Base-by-base conservation (phyloP, 176 grass and related monocot species). In the Juncus inflexus region DNA sequence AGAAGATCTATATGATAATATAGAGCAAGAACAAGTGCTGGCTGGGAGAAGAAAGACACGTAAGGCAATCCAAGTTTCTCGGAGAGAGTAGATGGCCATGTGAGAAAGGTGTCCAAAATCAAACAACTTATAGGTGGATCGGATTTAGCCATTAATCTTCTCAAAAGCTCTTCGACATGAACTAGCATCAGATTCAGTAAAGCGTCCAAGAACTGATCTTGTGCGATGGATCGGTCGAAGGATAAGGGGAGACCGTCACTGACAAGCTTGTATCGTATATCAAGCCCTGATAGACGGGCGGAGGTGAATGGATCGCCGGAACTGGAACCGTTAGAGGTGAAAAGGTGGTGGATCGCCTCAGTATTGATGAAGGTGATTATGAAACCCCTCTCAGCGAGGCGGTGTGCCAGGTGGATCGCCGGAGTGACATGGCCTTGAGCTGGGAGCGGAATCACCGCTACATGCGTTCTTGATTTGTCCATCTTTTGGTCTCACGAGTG, bases 401-500 rank as follows among this genome's bases (percentile, higher is more conserved):
- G 78, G 52, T 68, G 42, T 11, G 83, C 56, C 8, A 90, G 73
- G 73, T 83, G 80, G 76, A 69, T 77, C 12, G 72, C 62, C 15
- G 83, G 83, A 69, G 80, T 83, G 2, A 90, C 65, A 62, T 90
- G 87, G 12, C 87, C 87, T 62, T 83, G 73, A 54, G 79, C 60
- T 16, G 83, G 83, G 40, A 66, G 73, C 57, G 87, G 53, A 7
- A 83, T 49, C 68, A 86, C 67, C 58, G 82, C 79, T 43, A 75
- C 83, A 38, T 90, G 87, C 59, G 66, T 72, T 57, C 40, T 78
- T 9, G 43, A 47, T 9, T 47, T 47, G 6, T 47, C 43, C 43
- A 47, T 47, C 43, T 47, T 28, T 47, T 47, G 43, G 43, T 47
- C 43, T 47, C 43, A 9, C 43, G 43, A 47, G 19, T 28, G 19